Base-by-base conservation (phyloP, 202 grass and related monocot genomes). In the Setaria italica region DNA sequence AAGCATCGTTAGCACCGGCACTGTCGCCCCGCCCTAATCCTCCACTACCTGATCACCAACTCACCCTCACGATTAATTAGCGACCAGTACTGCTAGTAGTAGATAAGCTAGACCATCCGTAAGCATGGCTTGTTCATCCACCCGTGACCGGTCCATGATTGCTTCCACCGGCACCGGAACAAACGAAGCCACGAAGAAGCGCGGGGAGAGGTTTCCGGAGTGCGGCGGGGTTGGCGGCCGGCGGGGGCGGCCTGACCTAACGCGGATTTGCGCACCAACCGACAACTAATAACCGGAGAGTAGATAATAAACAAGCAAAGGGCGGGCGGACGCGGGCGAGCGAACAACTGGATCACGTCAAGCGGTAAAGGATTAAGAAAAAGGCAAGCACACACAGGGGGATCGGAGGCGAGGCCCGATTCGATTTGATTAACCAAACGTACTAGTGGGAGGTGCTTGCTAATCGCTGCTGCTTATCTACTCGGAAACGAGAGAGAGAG, bases 391-490 rank as follows among this genome's bases (percentile, higher is more conserved):
- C 35, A 37, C 3, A 19, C 53, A 25, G 59, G 41, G 51, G 21
- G 39, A 5, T 1, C 14, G 79, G 16, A 25, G 25, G 25, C 25
- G 25, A 25, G 25, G 25, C 25, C 32, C 2, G 16, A 51, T 60
- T 34, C 21, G 21, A 34, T 5, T 82, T 79, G 62, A 72, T 82
- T 82, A 86, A 89, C 60, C 43, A 46, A 46, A 46, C 43, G 43
- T 10, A 46, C 43, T 46, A 46, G 43, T 46, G 9, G 43, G 20
- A 64, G 70, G 20, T 39, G 32, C n/a, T 83, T 80, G n/a, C 15
- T 80, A 84, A 84, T 87, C 74, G 57, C 47, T 66, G 45, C 45
- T 85, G 58, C 88, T 86, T 88, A 91, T 88, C 81, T 85, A 87
- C 42, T 83, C 12, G 88, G 76, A 81, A 70, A 81, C 77, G 78